Evolutionary conservation across 768 basidiomycete genomes (phyloP), one percentile per base, ranked within the genome.

Genomic region (Tricholoma terreum): DNA sequence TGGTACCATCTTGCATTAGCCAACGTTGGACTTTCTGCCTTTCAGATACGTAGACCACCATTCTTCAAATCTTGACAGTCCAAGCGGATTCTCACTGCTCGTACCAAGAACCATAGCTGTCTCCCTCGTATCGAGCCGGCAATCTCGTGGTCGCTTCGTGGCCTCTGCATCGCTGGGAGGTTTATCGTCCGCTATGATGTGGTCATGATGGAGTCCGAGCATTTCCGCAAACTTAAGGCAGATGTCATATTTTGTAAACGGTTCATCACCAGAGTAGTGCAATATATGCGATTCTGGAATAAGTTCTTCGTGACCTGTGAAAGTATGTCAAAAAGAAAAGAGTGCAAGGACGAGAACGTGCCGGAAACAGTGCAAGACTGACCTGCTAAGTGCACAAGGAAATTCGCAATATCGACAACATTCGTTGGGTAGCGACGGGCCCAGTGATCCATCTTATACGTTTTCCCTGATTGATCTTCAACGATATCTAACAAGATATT

Each of bases 401-500:
- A 95, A 19, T 83, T 77, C 2, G 90, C 94, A 54, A 98, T 88
- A 66, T 98, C 95, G 31, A 86, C 65, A 10, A 92, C 86, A 65
- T 94, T 94, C 22, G 96, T 98, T 0, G 96, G 96, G 73, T 89
- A 96, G 27, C 96, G 82, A 15, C 88, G 91, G 22, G 92, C 94
- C 68, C 86, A 96, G 69, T 96, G 88, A 68, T 99, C 96, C 96
- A 98, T 98, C 70, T 86, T 92, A 77, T 94, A 94, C 34, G 74
- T 76, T 73, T 94, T 94, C 2, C 90, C 91, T 5, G 88, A 89
- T 63, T 90, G 90, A 67, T 95, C 92, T 58, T 84, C 77, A 0
- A 97, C 91, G 33, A 96, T 78, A 68, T 97, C 94, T 27, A 94
- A 71, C 6, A 99, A 80, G 54, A 92, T 78, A 68, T 98, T 98